Conservation (phyloP, 2,329 filamentous ascomycete genomes). For the Ilyonectria sp. region DNA sequence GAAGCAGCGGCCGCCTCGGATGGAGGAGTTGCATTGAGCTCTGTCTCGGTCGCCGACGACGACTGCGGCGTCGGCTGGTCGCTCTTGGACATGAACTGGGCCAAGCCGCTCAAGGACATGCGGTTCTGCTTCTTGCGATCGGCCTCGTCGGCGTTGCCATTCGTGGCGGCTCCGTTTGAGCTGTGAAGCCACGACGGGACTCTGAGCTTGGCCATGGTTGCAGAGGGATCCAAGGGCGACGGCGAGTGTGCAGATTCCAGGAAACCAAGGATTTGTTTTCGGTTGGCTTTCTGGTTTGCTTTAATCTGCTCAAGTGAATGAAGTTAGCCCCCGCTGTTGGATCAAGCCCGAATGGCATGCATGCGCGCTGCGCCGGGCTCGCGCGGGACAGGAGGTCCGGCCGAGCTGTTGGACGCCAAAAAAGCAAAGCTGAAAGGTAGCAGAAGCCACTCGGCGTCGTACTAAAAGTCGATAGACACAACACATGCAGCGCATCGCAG, state of each 20-base stretch:
- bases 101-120: conserved; percentile 51
- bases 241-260: neutral
- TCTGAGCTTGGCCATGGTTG: conserved; percentile 45
- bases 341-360: conserved; percentile 1
- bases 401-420: conserved; percentile 20
- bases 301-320: conserved; percentile 16
- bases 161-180: conserved; percentile 17
- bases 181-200: conserved; percentile 54
- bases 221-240: neutral
- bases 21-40: conserved; percentile 14
- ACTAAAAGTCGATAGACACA: conserved; percentile 19
- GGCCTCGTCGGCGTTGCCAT: conserved; percentile 35
- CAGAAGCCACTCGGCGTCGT: conserved; percentile 21
- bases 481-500: conserved; percentile 7
- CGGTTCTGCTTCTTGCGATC: conserved; percentile 55
- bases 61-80: conserved; percentile 25
- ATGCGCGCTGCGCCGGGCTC: neutral
- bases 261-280: neutral
- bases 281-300: neutral
- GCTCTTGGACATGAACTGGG: conserved; percentile 45
- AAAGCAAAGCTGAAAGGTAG: conserved; percentile 25
- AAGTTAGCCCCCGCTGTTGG: conserved; percentile 14
- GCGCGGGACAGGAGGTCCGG: conserved; percentile 13
- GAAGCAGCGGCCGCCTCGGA: conserved; percentile 11
- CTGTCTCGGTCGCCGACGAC: conserved; percentile 12